These are phyloP conservation scores for Jackrogersella multiformis DNA, from an alignment of 495 filamentous ascomycete species.

Conservation along the genomic window DNA sequence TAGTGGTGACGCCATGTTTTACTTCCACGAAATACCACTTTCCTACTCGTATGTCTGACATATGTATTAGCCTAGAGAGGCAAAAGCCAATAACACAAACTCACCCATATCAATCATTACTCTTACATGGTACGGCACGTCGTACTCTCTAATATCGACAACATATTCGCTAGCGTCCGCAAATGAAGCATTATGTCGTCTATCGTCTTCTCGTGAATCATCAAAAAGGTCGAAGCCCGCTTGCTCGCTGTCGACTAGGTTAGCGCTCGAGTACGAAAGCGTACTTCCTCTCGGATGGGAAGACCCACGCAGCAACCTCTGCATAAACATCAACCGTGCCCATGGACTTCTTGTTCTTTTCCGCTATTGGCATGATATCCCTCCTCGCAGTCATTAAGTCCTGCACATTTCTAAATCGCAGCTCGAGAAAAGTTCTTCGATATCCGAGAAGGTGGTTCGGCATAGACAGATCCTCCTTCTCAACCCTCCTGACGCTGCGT, in stretches of 20 bases:
- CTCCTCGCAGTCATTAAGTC: conserved; percentile 85
- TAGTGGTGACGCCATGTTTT: conserved; percentile 84
- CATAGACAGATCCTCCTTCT: conserved; percentile 95
- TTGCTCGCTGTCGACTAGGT: conserved; percentile 67
- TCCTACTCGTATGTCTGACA: conserved; percentile 87
- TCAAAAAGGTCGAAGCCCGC: conserved; percentile 96
- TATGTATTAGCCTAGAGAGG: conserved; percentile 36
- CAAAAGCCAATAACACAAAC: conserved; percentile 28
- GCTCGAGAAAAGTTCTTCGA: conserved; percentile 81
- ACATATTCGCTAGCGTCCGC: conserved; percentile 95
- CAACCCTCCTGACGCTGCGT: conserved; percentile 77
- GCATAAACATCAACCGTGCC: conserved; percentile 98
- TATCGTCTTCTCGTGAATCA: conserved; percentile 82
- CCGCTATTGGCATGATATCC: conserved; percentile 86
- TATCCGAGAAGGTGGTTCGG: conserved; percentile 96
- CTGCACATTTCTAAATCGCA: conserved; percentile 85
- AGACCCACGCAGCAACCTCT: conserved; percentile 84
- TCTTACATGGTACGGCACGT: conserved; percentile 98
- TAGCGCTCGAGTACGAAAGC: conserved; percentile 26
- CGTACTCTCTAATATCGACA: conserved; percentile 98
- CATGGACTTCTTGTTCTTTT: conserved; percentile 94
- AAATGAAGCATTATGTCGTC: conserved; percentile 79
- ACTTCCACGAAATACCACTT: conserved; percentile 98
- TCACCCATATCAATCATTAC: conserved; percentile 94
- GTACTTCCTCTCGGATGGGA: background rate